phyloP scores from a whole-genome alignment of 202 grass and related monocot species.

The Zizania palustris region DNA sequence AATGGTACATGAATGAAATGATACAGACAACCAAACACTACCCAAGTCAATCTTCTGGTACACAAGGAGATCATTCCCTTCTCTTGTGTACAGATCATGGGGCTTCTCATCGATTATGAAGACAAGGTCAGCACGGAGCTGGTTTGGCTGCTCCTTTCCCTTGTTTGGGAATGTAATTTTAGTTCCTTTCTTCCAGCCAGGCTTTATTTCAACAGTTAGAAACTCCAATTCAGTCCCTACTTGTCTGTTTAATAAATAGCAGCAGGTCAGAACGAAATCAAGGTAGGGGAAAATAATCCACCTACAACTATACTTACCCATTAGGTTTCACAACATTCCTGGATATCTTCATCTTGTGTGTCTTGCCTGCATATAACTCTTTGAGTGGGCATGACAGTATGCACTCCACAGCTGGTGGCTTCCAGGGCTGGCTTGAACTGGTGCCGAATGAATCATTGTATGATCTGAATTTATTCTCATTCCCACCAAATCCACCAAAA shows the following conservation, averaged over 20 bases:
- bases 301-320: constrained; percentile 48
- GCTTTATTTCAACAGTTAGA: constrained; percentile 87
- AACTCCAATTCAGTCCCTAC: constrained; percentile 72
- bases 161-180: constrained; percentile 97
- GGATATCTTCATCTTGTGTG: constrained; percentile 96
- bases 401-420: constrained; percentile 72
- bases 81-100: constrained; percentile 74
- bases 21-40: too few species aligned
- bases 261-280: constrained; percentile 19
- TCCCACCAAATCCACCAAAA: constrained; percentile 74
- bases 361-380: constrained; percentile 75
- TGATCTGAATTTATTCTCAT: constrained; percentile 54
- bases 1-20: too few species aligned
- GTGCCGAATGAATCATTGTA: constrained; percentile 54
- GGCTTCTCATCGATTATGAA: constrained; percentile 93
- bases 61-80: constrained; percentile 86
- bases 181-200: constrained; percentile 95
- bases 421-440: constrained; percentile 60
- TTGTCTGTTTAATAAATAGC: constrained; percentile 48
- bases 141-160: constrained; percentile 82
- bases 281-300: constrained; percentile 6
- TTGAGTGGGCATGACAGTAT: constrained; percentile 75
- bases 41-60: constrained; percentile 65
- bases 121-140: constrained; percentile 79
- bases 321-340: constrained; percentile 68